A percentile compares a stretch with the other conserved stretches of the same genome.
Evolutionary conservation across 192 early-diverging fungal species (phyloP).

Genomic region (Coemansia sp.): DNA sequence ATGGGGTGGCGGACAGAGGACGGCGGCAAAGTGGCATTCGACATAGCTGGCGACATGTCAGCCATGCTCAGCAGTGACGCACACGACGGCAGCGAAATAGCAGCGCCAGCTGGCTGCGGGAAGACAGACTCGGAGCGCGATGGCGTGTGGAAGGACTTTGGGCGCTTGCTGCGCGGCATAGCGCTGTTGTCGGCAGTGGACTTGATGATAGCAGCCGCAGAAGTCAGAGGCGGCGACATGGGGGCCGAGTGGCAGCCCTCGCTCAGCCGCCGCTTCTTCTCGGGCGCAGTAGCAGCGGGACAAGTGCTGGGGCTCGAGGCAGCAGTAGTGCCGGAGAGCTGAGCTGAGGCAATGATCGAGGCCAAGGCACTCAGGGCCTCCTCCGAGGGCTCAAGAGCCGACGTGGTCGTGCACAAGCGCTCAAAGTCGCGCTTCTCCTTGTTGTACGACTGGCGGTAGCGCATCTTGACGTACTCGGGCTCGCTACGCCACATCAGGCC

Average conservation of each 20-base stretch:
- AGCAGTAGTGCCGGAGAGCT: slow-evolving; percentile 8
- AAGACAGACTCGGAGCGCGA: slow-evolving; percentile 28
- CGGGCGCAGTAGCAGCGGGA: slow-evolving; percentile 2
- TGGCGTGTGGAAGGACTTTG: slow-evolving; percentile 38
- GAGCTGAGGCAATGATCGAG: slow-evolving; percentile 37
- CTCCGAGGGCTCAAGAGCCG: slow-evolving; percentile 44
- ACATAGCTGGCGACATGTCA: slow-evolving; percentile 19
- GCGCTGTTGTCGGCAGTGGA: not conserved
- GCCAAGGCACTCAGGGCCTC: slow-evolving; percentile 50
- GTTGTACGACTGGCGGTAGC: slow-evolving; percentile 60
- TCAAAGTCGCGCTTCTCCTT: slow-evolving; percentile 59
- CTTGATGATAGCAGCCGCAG: slow-evolving; percentile 14
- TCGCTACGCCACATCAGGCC: slow-evolving; percentile 61
- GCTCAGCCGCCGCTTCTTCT: slow-evolving; percentile 52
- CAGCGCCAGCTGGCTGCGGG: slow-evolving; percentile 9
- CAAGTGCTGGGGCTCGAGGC: not conserved
- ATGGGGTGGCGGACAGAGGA: not conserved
- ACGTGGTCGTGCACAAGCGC: slow-evolving; percentile 53
- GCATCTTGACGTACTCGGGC: slow-evolving; percentile 56
- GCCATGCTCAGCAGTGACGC: slow-evolving; percentile 56
- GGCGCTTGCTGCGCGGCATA: slow-evolving; percentile 39
- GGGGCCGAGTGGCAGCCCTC: slow-evolving; percentile 48
- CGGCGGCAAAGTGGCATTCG: slow-evolving; percentile 3
- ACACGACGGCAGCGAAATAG: slow-evolving; percentile 52
- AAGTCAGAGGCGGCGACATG: slow-evolving; percentile 45